Conservation (phyloP, 1,284 basidiomycete species). For the Cryptococcus depauperatus region DNA sequence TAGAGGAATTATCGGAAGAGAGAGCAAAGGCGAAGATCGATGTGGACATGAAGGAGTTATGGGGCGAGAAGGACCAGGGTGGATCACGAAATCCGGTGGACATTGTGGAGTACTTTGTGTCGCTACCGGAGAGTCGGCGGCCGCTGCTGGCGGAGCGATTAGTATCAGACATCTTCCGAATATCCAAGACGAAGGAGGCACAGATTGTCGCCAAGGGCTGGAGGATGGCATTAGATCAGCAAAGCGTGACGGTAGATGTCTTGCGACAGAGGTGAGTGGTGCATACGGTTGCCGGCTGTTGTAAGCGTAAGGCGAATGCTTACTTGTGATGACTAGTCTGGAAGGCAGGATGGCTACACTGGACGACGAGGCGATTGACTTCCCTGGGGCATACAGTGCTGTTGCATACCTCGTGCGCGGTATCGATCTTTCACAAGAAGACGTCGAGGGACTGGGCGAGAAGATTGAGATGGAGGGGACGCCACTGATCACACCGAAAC, state of each 20-base stretch:
- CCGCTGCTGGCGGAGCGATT: conserved; percentile 68
- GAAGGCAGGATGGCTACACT: conserved; percentile 60
- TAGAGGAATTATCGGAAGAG: conserved; percentile 58
- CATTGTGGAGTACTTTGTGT: conserved; percentile 60
- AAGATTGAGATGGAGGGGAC: conserved; percentile 38
- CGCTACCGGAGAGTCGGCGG: conserved; percentile 43
- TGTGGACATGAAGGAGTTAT: conserved; percentile 48
- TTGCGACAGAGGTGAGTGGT: conserved; percentile 53
- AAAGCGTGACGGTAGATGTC: conserved; percentile 50
- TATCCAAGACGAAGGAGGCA: conserved; percentile 76
- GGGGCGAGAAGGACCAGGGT: conserved; percentile 44
- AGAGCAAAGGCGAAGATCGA: conserved; percentile 69
- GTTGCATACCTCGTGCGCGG: conserved; percentile 67
- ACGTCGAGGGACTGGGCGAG: conserved; percentile 51
- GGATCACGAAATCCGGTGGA: conserved; percentile 42
- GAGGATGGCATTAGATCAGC: conserved; percentile 52
- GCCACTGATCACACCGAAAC: conserved; percentile 37
- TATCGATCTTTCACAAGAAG: conserved; percentile 50
- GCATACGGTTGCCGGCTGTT: no score
- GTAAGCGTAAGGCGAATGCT: no score
- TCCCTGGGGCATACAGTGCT: conserved; percentile 71
- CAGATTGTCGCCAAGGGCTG: conserved; percentile 56
- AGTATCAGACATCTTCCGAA: conserved; percentile 78
- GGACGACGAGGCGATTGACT: conserved; percentile 81
- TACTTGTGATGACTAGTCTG: conserved; percentile 50